phyloP scores from a whole-genome alignment of 2,329 filamentous ascomycete genomes.

The Pleoardoris graminearum region DNA sequence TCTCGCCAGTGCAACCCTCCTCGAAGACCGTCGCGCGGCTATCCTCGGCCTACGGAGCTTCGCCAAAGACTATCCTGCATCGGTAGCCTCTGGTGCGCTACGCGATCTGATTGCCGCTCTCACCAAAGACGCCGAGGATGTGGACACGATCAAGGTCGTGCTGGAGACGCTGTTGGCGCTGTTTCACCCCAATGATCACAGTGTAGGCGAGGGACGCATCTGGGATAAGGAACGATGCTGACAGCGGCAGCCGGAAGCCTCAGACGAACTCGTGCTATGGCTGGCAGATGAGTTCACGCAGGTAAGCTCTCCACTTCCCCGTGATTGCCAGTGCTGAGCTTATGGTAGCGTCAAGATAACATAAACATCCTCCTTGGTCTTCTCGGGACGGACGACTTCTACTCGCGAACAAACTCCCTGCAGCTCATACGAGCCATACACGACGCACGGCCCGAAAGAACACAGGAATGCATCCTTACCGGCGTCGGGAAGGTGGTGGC shows the following conservation, averaged over 20 bases:
- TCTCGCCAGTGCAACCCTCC: conserved; percentile 82
- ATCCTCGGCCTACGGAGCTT: conserved; percentile 94
- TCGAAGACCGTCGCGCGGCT: conserved; percentile 91
- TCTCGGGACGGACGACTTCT: conserved; percentile 84
- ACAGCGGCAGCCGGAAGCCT: conserved; percentile 75
- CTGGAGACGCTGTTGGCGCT: conserved; percentile 95
- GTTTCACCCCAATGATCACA: conserved; percentile 70
- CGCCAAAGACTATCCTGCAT: conserved; percentile 93
- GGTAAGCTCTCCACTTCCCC: conserved; percentile 50
- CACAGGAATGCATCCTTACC: conserved; percentile 90
- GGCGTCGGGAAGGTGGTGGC: conserved; percentile 85
- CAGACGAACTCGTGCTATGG: conserved; percentile 94
- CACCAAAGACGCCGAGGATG: conserved; percentile 86
- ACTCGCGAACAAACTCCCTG: conserved; percentile 85
- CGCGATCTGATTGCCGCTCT: conserved; percentile 84
- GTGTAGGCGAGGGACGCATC: conserved; percentile 39
- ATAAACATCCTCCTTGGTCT: conserved; percentile 88
- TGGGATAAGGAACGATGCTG: background rate
- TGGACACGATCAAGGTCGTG: conserved; percentile 93
- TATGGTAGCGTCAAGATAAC: conserved; percentile 82
- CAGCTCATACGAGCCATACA: conserved; percentile 88
- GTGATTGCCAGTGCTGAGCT: conserved; percentile 52
- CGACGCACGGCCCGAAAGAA: conserved; percentile 81
- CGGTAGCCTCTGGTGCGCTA: conserved; percentile 90
- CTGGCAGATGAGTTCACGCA: conserved; percentile 97